Evolutionary conservation across 2,329 filamentous ascomycete genomes (phyloP).

Genomic region (Dothideomycetidae sp.): DNA sequence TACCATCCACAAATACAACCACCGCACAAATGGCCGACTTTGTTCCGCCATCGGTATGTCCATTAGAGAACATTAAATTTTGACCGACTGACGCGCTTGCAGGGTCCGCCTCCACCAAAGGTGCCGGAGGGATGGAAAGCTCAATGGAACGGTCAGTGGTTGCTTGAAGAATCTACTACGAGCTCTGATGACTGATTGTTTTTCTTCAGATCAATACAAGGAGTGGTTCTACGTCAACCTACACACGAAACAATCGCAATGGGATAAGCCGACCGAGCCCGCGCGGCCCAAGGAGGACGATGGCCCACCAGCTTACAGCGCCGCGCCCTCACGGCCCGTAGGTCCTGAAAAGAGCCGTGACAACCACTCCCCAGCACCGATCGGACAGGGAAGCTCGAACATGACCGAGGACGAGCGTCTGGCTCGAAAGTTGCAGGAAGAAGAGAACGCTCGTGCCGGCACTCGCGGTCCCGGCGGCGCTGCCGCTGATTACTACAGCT

Average conservation of each 20-base stretch:
- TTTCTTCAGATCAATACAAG: slow-evolving; percentile 68
- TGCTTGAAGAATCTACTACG: no score
- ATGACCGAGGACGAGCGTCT: slow-evolving; percentile 56
- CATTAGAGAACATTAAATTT: no score
- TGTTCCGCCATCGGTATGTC: neutral
- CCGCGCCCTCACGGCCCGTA: slow-evolving; percentile 27
- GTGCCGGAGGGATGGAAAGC: slow-evolving; percentile 73
- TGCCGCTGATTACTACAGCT: slow-evolving; percentile 35
- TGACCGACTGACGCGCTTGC: neutral
- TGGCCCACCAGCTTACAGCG: slow-evolving; percentile 45
- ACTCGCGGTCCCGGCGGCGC: slow-evolving; percentile 28
- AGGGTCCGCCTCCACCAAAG: slow-evolving; percentile 41
- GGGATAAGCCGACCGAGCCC: slow-evolving; percentile 66
- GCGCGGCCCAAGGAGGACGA: slow-evolving; percentile 37
- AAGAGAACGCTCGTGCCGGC: slow-evolving; percentile 52
- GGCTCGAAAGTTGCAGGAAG: slow-evolving; percentile 65
- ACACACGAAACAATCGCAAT: slow-evolving; percentile 77
- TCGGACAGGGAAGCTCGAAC: slow-evolving; percentile 13
- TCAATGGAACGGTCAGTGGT: slow-evolving; percentile 51
- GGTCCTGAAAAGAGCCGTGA: slow-evolving; percentile 2
- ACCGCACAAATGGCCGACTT: neutral
- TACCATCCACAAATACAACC: no score
- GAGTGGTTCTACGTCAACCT: slow-evolving; percentile 93
- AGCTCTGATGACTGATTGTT: slow-evolving; percentile 7
- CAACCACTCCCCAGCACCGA: neutral